These are phyloP conservation scores for Beta corolliflora DNA, from an alignment of 179 eudicot species.

Conservation along the genomic window DNA sequence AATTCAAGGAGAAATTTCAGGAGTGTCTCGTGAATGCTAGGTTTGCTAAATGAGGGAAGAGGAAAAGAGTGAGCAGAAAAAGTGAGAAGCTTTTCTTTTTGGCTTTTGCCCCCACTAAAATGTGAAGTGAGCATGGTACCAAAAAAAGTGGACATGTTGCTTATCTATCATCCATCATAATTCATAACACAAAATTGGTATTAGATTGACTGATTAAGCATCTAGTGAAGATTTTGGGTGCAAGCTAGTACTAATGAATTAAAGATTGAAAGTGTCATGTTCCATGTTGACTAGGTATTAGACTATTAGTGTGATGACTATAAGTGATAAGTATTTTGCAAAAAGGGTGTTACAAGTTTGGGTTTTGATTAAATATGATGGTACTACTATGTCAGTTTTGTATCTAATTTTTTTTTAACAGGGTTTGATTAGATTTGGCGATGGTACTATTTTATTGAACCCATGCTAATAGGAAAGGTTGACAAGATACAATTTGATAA, in stretches of 20 bases:
- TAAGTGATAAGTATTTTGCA: background rate
- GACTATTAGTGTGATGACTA: background rate
- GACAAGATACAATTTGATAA: too few species aligned
- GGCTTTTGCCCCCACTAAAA: constrained; percentile 1
- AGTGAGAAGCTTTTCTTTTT: background rate
- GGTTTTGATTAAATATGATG: too few species aligned
- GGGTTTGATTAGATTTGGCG: too few species aligned
- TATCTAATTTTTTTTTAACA: too few species aligned
- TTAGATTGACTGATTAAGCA: constrained; percentile 1
- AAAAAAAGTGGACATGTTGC: background rate
- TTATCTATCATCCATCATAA: background rate
- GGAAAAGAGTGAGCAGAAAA: constrained; percentile 13
- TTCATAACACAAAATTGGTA: background rate
- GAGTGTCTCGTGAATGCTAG: constrained; percentile 64
- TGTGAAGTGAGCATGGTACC: constrained; percentile 10
- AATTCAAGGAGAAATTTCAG: constrained; percentile 50
- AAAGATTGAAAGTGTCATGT: background rate
- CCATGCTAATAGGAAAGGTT: too few species aligned
- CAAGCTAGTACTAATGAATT: background rate
- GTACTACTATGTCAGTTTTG: too few species aligned
- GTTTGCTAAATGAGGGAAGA: constrained; percentile 30
- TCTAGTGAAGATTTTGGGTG: background rate
- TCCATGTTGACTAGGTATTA: background rate
- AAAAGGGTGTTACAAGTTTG: too few species aligned
- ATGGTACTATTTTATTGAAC: too few species aligned